A percentile compares a stretch with the other conserved stretches of the same genome.
Evolutionary conservation across 108 stramenopile species (phyloP).

Genomic region (Chaetoceros tenuissimus): DNA sequence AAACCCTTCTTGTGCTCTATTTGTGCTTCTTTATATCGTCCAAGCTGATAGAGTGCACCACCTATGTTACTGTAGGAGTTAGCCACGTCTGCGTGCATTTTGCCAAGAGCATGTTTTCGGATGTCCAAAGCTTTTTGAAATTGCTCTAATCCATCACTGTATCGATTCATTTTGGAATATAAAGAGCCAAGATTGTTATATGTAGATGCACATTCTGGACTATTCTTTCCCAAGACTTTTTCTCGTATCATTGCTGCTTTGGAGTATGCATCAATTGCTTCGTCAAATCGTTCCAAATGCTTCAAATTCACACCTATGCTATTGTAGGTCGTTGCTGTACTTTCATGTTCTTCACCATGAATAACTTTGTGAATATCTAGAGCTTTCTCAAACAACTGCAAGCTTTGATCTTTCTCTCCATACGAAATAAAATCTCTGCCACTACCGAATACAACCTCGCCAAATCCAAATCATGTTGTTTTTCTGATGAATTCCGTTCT

Average conservation of each 20-base stretch:
- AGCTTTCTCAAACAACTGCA: too few relatives aligned
- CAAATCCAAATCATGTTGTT: too few relatives aligned
- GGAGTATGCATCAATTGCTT: too few relatives aligned
- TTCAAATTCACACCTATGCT: constrained; percentile 41
- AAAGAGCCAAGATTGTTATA: constrained; percentile 44
- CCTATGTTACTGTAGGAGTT: constrained; percentile 41
- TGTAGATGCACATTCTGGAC: constrained; percentile 30
- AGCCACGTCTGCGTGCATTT: constrained; percentile 24
- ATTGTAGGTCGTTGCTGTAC: constrained; percentile 35
- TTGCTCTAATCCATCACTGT: too few relatives aligned
- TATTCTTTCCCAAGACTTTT: constrained; percentile 14
- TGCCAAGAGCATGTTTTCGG: constrained; percentile 14
- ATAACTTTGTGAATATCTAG: constrained; percentile 22
- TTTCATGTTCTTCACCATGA: constrained; percentile 14
- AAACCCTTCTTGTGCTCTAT: too few relatives aligned
- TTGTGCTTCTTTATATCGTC: constrained; percentile 3
- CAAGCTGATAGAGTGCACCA: constrained; percentile 30
- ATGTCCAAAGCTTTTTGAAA: too few relatives aligned
- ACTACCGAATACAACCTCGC: too few relatives aligned
- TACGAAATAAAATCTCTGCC: too few relatives aligned
- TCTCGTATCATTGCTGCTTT: too few relatives aligned
- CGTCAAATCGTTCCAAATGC: constrained; percentile 12
- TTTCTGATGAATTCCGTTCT: too few relatives aligned
- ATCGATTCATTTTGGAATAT: constrained; percentile 19
- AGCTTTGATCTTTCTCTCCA: too few relatives aligned